Evolutionary conservation across 1,284 basidiomycete genomes (phyloP).

Genomic region (Ceratobasidium sp.): DNA sequence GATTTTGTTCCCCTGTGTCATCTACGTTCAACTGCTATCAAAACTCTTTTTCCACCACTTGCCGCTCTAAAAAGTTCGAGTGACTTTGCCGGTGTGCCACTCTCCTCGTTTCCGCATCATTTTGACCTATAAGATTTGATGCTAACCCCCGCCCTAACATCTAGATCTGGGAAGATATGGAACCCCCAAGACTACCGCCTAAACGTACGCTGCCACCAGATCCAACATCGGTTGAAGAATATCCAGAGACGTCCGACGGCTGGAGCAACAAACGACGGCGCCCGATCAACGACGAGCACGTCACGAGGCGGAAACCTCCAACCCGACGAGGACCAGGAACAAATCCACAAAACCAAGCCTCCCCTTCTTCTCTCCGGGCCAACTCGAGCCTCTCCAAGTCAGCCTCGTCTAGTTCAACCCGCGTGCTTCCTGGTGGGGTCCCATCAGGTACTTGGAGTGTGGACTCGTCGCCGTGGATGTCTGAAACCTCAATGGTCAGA

Average conservation of each 20-base stretch:
- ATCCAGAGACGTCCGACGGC: neutral
- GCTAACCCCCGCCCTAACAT: neutral
- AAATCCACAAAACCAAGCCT: neutral
- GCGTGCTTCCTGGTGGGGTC: slow-evolving; percentile 29
- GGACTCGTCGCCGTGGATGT: slow-evolving; percentile 15
- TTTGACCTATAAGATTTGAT: neutral
- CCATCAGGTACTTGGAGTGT: neutral
- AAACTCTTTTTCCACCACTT: neutral
- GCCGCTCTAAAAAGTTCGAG: neutral
- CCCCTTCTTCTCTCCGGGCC: slow-evolving; percentile 2
- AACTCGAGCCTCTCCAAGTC: slow-evolving; percentile 39
- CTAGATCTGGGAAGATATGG: slow-evolving; percentile 42
- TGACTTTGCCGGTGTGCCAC: neutral
- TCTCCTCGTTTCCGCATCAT: neutral
- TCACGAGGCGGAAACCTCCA: slow-evolving; percentile 14
- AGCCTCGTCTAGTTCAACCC: slow-evolving; percentile 2
- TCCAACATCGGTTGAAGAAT: neutral
- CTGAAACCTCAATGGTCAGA: slow-evolving; percentile 10
- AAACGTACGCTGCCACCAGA: slow-evolving; percentile 13
- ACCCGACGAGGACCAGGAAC: slow-evolving; percentile 6
- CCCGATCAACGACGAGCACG: slow-evolving; percentile 1
- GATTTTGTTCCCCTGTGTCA: slow-evolving; percentile 4
- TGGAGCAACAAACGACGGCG: slow-evolving; percentile 33
- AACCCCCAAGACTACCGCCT: slow-evolving; percentile 24
- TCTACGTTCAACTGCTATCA: neutral